Percentiles rank a stretch among this genome's conserved stretches.
These are phyloP conservation scores for Gynandropsis gynandra DNA, from an alignment of 345 rosid genomes.

Conservation along the genomic window DNA sequence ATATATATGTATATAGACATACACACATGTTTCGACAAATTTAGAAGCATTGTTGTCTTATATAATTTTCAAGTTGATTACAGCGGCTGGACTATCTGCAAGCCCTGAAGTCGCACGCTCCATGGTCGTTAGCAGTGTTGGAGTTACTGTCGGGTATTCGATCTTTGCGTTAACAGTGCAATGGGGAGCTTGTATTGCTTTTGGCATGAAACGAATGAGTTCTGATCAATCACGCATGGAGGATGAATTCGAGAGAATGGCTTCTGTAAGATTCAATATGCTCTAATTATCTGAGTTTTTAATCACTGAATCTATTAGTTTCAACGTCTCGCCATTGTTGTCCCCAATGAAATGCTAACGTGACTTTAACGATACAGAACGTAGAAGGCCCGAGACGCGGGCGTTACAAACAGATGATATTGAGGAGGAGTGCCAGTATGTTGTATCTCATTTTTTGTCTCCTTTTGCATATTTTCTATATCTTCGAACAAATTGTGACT, in stretches of 20 bases:
- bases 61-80: constrained; percentile 10
- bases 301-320: background rate
- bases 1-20: background rate
- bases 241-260: constrained; percentile 21
- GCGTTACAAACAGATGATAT: constrained; percentile 21
- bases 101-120: constrained; percentile 18
- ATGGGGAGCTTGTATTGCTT: constrained; percentile 35
- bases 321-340: background rate
- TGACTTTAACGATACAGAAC: constrained; percentile 11
- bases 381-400: constrained; percentile 26
- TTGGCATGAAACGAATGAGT: constrained; percentile 22
- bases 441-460: background rate
- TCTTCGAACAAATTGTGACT: background rate
- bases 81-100: constrained; percentile 30
- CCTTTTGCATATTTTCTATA: background rate
- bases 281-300: too few relatives aligned
- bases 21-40: background rate
- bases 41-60: background rate
- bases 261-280: constrained; percentile 19
- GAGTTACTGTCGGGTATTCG: constrained; percentile 25
- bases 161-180: constrained; percentile 30
- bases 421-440: constrained; percentile 21
- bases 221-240: constrained; percentile 17
- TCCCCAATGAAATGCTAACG: background rate
- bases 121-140: constrained; percentile 26